Percentiles rank a stretch among this genome's conserved stretches.
phyloP scores from a whole-genome alignment of 116 monocot species.

The Papilionanthe hybrid region DNA sequence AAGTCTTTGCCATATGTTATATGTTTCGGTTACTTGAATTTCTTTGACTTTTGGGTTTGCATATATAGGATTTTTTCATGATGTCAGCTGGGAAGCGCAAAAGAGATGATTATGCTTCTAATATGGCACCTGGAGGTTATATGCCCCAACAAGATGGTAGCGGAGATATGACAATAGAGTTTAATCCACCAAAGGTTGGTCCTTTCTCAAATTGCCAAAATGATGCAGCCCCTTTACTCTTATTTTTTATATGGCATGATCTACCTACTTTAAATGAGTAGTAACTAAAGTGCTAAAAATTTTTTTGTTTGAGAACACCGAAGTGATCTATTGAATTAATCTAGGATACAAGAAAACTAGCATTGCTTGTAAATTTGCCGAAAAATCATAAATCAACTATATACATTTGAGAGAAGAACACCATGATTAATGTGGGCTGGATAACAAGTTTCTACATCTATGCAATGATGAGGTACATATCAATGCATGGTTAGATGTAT shows the following conservation, averaged over 20 bases:
- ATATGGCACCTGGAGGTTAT: constrained; percentile 43
- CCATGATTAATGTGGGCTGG: neutral
- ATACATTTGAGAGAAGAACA: neutral
- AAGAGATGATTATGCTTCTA: constrained; percentile 57
- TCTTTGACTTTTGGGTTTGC: constrained; percentile 1
- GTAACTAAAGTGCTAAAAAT: neutral
- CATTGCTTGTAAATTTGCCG: neutral
- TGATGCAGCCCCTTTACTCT: neutral
- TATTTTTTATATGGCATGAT: neutral
- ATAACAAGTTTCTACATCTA: neutral
- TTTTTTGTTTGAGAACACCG: neutral
- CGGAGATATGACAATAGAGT: constrained; percentile 49
- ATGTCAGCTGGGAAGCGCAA: constrained; percentile 70
- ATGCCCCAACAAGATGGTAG: constrained; percentile 87
- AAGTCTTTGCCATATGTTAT: neutral
- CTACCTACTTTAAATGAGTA: neutral
- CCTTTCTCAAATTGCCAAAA: neutral
- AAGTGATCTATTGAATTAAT: neutral
- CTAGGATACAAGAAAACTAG: neutral
- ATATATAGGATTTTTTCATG: constrained; percentile 68
- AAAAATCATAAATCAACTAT: neutral
- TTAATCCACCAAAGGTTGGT: constrained; percentile 44
- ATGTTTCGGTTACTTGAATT: neutral
- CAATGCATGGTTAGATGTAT: neutral
- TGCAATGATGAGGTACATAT: neutral